These are phyloP conservation scores for Phyllosticta citribraziliensis DNA, from an alignment of 2,329 filamentous ascomycete species.

Conservation along the genomic window DNA sequence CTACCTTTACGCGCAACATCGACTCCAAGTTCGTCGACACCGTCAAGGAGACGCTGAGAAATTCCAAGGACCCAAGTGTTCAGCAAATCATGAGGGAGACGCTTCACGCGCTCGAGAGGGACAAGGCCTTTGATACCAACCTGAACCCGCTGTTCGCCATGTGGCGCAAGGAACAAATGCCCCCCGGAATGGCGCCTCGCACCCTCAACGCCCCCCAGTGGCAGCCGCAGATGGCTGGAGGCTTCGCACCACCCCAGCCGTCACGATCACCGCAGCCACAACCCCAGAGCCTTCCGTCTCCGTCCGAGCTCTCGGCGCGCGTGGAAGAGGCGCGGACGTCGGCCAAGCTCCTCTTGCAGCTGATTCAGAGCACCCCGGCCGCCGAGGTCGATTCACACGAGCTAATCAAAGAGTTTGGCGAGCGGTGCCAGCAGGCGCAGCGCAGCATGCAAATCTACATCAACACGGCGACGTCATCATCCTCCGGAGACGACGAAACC, in stretches of 20 bases:
- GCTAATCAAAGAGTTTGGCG: conserved; percentile 84
- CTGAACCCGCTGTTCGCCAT: conserved; percentile 63
- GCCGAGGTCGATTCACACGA: conserved; percentile 71
- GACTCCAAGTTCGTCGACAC: conserved; percentile 75
- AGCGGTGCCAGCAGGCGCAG: conserved; percentile 73
- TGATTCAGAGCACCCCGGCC: conserved; percentile 74
- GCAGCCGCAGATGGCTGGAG: conserved; percentile 11
- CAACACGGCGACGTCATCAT: conserved; percentile 37
- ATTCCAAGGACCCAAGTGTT: conserved; percentile 63
- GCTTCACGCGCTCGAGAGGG: conserved; percentile 64
- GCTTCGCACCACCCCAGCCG: background rate
- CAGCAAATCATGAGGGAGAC: conserved; percentile 83
- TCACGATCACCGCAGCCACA: conserved; percentile 8
- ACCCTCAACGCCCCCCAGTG: conserved; percentile 36
- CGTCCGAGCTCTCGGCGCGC: conserved; percentile 68
- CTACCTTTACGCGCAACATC: conserved; percentile 81
- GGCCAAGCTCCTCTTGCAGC: conserved; percentile 83
- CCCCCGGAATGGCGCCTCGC: conserved; percentile 20
- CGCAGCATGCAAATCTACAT: conserved; percentile 82
- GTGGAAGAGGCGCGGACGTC: conserved; percentile 87
- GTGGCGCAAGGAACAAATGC: conserved; percentile 57
- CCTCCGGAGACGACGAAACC: conserved; percentile 62
- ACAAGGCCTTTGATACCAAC: conserved; percentile 65
- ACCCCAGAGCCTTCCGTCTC: conserved; percentile 43
- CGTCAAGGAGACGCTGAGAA: conserved; percentile 63